Evolutionary conservation across 2,329 filamentous ascomycete genomes (phyloP).

Genomic region (Coniochaeta ligniaria): DNA sequence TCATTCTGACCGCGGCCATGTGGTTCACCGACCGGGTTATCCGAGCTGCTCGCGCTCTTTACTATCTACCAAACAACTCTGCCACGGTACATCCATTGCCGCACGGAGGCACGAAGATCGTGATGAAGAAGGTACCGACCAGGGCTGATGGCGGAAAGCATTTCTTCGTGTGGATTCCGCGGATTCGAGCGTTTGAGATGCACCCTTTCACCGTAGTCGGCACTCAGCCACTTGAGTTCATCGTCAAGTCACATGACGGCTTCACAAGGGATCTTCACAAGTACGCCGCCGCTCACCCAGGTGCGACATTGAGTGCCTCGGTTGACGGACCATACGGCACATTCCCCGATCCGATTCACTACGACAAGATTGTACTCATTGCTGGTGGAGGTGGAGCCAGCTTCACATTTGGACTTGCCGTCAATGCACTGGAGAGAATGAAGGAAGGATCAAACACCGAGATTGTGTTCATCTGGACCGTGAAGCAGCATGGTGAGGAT

Average conservation of each 20-base stretch:
- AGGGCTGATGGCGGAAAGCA: constrained; percentile 48
- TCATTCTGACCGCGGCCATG: constrained; percentile 33
- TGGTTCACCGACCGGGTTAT: constrained; percentile 46
- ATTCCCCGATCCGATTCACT: constrained; percentile 41
- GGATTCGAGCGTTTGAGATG: constrained; percentile 47
- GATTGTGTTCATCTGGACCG: constrained; percentile 42
- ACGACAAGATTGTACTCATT: constrained; percentile 50
- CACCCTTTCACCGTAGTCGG: constrained; percentile 58
- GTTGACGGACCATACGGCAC: constrained; percentile 54
- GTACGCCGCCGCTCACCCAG: constrained; percentile 41
- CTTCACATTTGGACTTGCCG: constrained; percentile 44
- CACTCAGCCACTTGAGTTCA: constrained; percentile 46
- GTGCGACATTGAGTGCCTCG: constrained; percentile 39
- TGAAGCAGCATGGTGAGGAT: constrained; percentile 35
- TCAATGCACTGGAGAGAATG: constrained; percentile 37
- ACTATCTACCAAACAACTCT: constrained; percentile 41
- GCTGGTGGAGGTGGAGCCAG: constrained; percentile 56
- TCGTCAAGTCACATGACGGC: constrained; percentile 50
- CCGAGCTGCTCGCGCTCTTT: constrained; percentile 32
- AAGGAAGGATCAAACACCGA: constrained; percentile 24
- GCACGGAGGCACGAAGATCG: constrained; percentile 47
- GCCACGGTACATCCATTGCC: constrained; percentile 47
- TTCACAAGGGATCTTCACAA: constrained; percentile 50
- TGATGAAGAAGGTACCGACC: constrained; percentile 39
- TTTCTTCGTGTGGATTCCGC: constrained; percentile 57